phyloP scores from a whole-genome alignment of 1,139 yeast genomes.

The Magnusiomyces fungicola region DNA sequence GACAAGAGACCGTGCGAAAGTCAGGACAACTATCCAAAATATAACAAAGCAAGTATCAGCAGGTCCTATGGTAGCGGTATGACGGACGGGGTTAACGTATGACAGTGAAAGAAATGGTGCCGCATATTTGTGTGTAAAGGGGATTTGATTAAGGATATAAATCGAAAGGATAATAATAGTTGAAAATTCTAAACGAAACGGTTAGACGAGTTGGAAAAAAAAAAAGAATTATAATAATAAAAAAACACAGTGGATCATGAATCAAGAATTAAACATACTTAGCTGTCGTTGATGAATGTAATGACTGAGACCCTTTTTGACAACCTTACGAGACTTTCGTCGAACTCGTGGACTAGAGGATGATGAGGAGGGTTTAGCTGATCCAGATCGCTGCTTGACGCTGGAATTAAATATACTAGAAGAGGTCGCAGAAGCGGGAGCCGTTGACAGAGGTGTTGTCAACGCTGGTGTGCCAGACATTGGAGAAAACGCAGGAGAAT shows the following conservation, averaged over 20 bases:
- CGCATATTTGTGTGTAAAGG: slow-evolving; percentile 17
- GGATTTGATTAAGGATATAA: background rate
- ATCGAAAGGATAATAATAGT: background rate
- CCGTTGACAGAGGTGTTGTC: no score
- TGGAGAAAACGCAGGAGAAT: no score
- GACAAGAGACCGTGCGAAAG: slow-evolving; percentile 51
- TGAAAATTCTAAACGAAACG: background rate
- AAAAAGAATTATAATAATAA: background rate
- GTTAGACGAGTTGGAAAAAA: background rate
- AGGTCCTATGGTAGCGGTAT: slow-evolving; percentile 24
- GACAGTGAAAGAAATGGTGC: slow-evolving; percentile 22
- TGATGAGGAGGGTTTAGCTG: no score
- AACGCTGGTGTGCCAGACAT: no score
- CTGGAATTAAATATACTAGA: no score
- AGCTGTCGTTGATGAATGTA: slow-evolving; percentile 5
- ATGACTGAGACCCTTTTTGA: background rate
- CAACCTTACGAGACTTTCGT: no score
- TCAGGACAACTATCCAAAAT: slow-evolving; percentile 49
- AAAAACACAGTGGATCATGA: background rate
- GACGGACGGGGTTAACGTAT: slow-evolving; percentile 20
- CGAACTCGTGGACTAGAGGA: no score
- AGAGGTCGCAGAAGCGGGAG: no score
- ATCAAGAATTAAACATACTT: background rate
- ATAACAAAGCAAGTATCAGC: slow-evolving; percentile 49
- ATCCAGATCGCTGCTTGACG: no score